phyloP scores from a whole-genome alignment of 2,329 filamentous ascomycete species.

The Cylindrodendrum hubeiense region DNA sequence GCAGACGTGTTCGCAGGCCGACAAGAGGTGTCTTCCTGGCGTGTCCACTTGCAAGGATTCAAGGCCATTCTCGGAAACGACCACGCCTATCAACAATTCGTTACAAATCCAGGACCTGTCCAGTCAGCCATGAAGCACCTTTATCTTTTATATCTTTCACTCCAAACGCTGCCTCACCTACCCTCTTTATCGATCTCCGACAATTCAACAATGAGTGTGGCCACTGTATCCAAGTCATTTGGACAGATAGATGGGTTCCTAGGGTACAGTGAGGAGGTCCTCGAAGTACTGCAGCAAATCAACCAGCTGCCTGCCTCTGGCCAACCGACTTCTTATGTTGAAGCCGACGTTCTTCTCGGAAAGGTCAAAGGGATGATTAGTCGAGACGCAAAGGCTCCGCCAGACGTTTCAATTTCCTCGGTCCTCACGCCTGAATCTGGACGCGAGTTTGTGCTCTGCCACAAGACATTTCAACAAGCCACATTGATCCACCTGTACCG shows the following conservation, averaged over 20 bases:
- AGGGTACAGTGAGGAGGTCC: slow-evolving; percentile 45
- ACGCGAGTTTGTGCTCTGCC: slow-evolving; percentile 43
- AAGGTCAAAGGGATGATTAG: slow-evolving; percentile 42
- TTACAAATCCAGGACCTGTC: background rate
- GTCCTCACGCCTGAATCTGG: slow-evolving; percentile 38
- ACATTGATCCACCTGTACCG: slow-evolving; percentile 44
- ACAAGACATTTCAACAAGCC: slow-evolving; percentile 43
- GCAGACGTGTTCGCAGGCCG: slow-evolving; percentile 42
- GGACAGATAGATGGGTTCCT: slow-evolving; percentile 44
- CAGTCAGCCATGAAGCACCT: slow-evolving; percentile 42
- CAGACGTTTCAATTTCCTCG: slow-evolving; percentile 32
- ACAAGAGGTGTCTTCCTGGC: slow-evolving; percentile 40
- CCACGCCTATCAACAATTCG: background rate
- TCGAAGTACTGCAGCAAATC: slow-evolving; percentile 41
- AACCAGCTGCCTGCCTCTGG: slow-evolving; percentile 5
- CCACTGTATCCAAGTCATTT: background rate
- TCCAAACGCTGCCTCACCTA: slow-evolving; percentile 44
- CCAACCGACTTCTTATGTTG: background rate
- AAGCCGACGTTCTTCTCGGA: slow-evolving; percentile 38
- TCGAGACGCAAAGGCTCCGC: slow-evolving; percentile 35
- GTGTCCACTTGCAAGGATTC: slow-evolving; percentile 42
- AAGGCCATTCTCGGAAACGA: slow-evolving; percentile 36
- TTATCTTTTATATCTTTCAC: slow-evolving; percentile 44
- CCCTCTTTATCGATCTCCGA: slow-evolving; percentile 16
- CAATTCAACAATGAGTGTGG: background rate